A percentile compares a stretch with the other conserved stretches of the same genome.
These are phyloP conservation scores for Purshia tridentata DNA, from an alignment of 306 rosid species.

Conservation along the genomic window DNA sequence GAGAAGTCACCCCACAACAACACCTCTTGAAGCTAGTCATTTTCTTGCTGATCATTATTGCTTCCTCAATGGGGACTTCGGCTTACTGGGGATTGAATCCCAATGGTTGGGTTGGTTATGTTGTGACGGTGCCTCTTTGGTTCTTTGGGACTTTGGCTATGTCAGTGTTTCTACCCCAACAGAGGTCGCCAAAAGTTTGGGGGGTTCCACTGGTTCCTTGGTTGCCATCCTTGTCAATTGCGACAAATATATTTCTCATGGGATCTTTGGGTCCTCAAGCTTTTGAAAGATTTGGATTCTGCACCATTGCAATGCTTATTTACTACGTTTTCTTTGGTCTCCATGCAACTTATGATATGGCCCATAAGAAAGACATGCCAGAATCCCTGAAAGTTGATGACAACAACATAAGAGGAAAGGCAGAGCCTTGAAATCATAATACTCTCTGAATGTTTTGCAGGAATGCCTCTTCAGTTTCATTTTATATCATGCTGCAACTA, in stretches of 20 bases:
- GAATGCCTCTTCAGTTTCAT: background rate
- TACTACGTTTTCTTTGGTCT: slow-evolving; percentile 72
- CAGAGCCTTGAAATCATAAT: slow-evolving; percentile 34
- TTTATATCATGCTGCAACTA: background rate
- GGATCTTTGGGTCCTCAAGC: slow-evolving; percentile 54
- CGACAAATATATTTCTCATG: slow-evolving; percentile 67
- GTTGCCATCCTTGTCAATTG: slow-evolving; percentile 78
- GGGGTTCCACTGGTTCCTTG: slow-evolving; percentile 88
- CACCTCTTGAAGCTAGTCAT: slow-evolving; percentile 45
- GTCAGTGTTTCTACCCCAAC: slow-evolving; percentile 45
- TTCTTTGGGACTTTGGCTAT: slow-evolving; percentile 62
- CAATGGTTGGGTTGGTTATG: slow-evolving; percentile 63
- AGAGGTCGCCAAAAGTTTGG: slow-evolving; percentile 71
- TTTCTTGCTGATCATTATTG: slow-evolving; percentile 53
- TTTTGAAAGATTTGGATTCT: slow-evolving; percentile 66
- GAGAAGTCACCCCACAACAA: slow-evolving; percentile 44
- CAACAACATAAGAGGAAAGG: slow-evolving; percentile 29
- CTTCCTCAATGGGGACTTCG: slow-evolving; percentile 67
- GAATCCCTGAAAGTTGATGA: slow-evolving; percentile 24
- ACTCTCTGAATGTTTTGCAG: background rate
- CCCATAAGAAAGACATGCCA: slow-evolving; percentile 47
- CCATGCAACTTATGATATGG: slow-evolving; percentile 80
- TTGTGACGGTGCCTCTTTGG: slow-evolving; percentile 57
- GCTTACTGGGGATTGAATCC: slow-evolving; percentile 63
- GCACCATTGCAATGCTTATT: slow-evolving; percentile 55